These are phyloP conservation scores for Sporothrix schenckii DNA, from an alignment of 2,329 filamentous ascomycete genomes.

Conservation along the genomic window DNA sequence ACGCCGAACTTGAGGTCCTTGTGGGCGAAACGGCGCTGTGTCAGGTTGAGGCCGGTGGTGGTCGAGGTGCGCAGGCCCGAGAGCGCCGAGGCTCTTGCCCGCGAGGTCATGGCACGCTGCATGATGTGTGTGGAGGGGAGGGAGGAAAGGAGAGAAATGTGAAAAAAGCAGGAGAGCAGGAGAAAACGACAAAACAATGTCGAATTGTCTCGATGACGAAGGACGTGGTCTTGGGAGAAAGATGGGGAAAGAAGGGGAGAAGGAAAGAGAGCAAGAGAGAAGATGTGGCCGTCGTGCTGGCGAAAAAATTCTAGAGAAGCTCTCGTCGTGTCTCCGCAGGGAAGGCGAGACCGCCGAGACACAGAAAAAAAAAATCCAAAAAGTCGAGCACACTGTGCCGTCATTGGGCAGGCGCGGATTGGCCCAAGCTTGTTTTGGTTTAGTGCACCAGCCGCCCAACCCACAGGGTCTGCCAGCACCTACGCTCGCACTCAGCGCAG, in stretches of 20 bases:
- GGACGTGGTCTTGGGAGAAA: slow-evolving; percentile 21
- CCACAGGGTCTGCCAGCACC: slow-evolving; percentile 20
- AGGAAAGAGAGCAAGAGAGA: slow-evolving; percentile 9
- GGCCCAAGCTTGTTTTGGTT: neutral
- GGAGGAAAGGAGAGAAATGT: neutral
- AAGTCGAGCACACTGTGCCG: slow-evolving; percentile 13
- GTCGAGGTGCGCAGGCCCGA: slow-evolving; percentile 65
- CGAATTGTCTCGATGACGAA: neutral
- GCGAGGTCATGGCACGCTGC: slow-evolving; percentile 91
- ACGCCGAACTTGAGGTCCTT: slow-evolving; percentile 99
- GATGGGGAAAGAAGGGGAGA: slow-evolving; percentile 9
- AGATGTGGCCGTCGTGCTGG: neutral
- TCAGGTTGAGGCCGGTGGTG: slow-evolving; percentile 61
- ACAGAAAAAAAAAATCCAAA: slow-evolving; percentile 15
- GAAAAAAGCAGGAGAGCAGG: neutral
- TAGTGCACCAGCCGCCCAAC: slow-evolving; percentile 17
- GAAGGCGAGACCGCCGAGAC: slow-evolving; percentile 16
- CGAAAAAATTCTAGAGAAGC: slow-evolving; percentile 33
- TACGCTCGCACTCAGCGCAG: slow-evolving; percentile 26
- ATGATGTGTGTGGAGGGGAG: slow-evolving; percentile 56
- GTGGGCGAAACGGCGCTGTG: slow-evolving; percentile 95
- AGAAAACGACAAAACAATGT: slow-evolving; percentile 1
- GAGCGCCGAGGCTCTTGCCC: slow-evolving; percentile 77
- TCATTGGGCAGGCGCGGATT: neutral
- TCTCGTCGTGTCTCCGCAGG: slow-evolving; percentile 16